Percentiles rank a stretch among this genome's conserved stretches.
Conservation (phyloP, 2,329 filamentous ascomycete genomes). For the Verticillium alfalfae region DNA sequence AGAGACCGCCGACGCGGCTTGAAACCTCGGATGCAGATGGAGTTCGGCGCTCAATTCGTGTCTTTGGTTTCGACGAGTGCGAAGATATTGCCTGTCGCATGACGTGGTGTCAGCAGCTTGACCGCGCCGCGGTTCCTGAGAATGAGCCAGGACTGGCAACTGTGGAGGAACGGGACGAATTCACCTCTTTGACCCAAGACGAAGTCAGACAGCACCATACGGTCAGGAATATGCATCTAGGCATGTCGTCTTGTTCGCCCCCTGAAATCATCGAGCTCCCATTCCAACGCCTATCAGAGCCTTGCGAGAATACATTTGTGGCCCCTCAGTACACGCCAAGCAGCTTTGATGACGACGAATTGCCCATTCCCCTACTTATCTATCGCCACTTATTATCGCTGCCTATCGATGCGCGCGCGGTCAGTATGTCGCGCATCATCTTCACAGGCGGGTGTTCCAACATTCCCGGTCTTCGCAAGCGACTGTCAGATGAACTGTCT, state of each 20-base stretch:
- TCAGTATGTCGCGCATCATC: constrained; percentile 84
- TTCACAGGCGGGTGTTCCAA: constrained; percentile 77
- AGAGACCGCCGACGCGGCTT: constrained; percentile 18
- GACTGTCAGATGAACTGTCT: constrained; percentile 71
- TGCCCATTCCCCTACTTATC: constrained; percentile 69
- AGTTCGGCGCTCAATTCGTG: background rate
- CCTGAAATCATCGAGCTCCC: constrained; percentile 46
- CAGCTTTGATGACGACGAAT: constrained; percentile 81
- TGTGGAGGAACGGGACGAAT: constrained; percentile 53
- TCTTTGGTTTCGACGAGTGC: constrained; percentile 64
- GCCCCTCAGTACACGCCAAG: constrained; percentile 41
- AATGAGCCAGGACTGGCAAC: constrained; percentile 38
- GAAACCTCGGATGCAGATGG: background rate
- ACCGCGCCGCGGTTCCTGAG: constrained; percentile 9
- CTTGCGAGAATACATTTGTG: constrained; percentile 73
- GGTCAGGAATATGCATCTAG: background rate
- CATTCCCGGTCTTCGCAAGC: constrained; percentile 72
- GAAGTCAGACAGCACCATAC: constrained; percentile 30
- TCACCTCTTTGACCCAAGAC: constrained; percentile 12
- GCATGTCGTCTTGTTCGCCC: constrained; percentile 39
- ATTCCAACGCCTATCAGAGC: constrained; percentile 65
- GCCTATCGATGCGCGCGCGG: constrained; percentile 73
- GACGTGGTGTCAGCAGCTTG: constrained; percentile 61
- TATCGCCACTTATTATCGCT: constrained; percentile 71
- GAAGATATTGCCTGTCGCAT: constrained; percentile 73